Evolutionary conservation across 2,329 filamentous ascomycete species (phyloP), one percentile per base, ranked within the genome.

Genomic region (Claviceps paspali): DNA sequence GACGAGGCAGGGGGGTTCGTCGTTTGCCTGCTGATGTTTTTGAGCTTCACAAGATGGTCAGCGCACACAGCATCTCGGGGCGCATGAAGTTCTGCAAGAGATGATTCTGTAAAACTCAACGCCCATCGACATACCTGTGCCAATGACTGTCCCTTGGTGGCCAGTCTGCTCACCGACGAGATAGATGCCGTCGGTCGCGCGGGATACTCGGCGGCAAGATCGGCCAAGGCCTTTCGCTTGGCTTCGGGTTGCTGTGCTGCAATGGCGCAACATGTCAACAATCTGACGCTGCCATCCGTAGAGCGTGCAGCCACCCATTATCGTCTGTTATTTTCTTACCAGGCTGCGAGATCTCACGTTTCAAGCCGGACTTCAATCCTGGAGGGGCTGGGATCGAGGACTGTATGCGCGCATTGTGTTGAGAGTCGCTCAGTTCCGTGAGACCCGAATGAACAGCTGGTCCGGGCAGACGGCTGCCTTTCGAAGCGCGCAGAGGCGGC

Each of bases 161-260:
- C 34, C 23, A 39, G 26, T 53, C 51, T 28, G 61, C 54, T 45
- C 62, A 64, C 39, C 56, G 51, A 38, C 55, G 62, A 52, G 9
- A n/a, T 14, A 10, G 27, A 31, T 14, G 30, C 38, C 12, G 40
- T 31, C 57, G 54, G 41, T 55, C 35, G 36, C 23, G 60, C 29
- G 14, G 59, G 54, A 42, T 63, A 67, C 41, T 79, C 73, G 42
- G 55, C 66, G 23, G 66, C 71, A 45, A 63, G 63, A 39, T 78
- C 70, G 15, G 55, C 56, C 19, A 77, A 56, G 11, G 70, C 72
- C 48, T 74, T 75, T 39, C 76, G 65, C 55, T 81, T 80, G 3
- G 72, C 49, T 35, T 74, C 67, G 15, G 74, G 64, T 48, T 73
- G 64, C 17, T 59, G 46, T 36, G 65, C 73, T 76, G 44, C 33